Evolutionary conservation across 306 rosid species (phyloP).

Genomic region (Arachis stenosperma): DNA sequence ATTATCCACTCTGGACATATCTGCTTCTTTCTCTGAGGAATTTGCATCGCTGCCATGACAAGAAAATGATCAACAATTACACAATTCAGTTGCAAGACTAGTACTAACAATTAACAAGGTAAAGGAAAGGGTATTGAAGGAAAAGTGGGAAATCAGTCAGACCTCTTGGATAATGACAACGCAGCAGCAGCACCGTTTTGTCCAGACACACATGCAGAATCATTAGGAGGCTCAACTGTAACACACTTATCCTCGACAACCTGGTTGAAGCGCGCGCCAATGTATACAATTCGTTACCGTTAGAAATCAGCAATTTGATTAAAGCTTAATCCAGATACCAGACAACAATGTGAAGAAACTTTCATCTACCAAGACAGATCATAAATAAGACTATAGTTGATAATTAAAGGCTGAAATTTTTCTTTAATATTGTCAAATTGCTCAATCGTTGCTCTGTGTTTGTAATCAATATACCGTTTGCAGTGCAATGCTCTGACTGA

Average conservation of each 20-base stretch:
- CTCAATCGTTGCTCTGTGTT: background rate
- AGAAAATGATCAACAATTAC: conserved; percentile 27
- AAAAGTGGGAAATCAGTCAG: conserved; percentile 28
- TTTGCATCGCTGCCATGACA: conserved; percentile 43
- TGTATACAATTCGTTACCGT: conserved; percentile 6
- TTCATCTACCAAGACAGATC: background rate
- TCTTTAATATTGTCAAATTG: background rate
- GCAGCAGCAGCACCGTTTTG: too few relatives aligned
- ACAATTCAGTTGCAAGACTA: conserved; percentile 10
- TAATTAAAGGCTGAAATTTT: conserved; percentile 22
- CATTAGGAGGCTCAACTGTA: conserved; percentile 28
- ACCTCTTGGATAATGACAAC: conserved; percentile 47
- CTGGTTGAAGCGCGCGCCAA: conserved; percentile 48
- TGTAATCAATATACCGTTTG: conserved; percentile 52
- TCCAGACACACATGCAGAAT: too few relatives aligned
- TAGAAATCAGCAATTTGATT: conserved; percentile 17
- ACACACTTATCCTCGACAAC: conserved; percentile 36
- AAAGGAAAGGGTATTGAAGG: conserved; percentile 19
- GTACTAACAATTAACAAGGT: background rate
- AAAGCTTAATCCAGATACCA: conserved; percentile 27
- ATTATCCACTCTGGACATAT: conserved; percentile 18
- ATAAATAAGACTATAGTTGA: background rate
- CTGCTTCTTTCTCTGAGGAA: conserved; percentile 41
- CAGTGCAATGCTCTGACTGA: conserved; percentile 54
- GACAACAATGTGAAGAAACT: conserved; percentile 9